Evolutionary conservation across 176 grass and related monocot genomes (phyloP).

Genomic region (Triticum timopheevii): DNA sequence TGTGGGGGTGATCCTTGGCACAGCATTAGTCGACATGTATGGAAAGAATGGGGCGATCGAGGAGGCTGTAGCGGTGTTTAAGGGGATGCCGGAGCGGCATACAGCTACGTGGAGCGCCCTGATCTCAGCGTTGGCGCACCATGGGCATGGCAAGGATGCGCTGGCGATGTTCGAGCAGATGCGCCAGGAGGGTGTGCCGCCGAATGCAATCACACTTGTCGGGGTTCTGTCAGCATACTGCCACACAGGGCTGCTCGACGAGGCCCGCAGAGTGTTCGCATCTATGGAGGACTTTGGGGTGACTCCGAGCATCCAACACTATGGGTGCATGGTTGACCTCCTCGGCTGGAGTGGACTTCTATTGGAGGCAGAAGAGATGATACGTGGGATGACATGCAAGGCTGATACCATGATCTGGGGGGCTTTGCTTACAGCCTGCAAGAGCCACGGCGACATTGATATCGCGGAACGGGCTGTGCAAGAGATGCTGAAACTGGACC

Average conservation of each 20-base stretch:
- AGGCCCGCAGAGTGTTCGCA: not conserved
- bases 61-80: not conserved
- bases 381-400: conserved; percentile 10
- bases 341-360: not conserved
- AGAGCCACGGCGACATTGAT: not conserved
- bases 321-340: conserved; percentile 12
- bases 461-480: not conserved
- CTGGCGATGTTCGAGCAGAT: not conserved
- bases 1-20: conserved; percentile 26
- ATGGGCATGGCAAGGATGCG: not conserved
- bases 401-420: not conserved
- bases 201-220: not conserved
- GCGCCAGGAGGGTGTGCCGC: not conserved
- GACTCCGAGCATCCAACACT: conserved; percentile 1
- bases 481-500: conserved; percentile 13
- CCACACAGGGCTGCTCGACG: not conserved
- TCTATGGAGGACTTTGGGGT: not conserved
- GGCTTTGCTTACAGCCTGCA: conserved; percentile 19
- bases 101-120: not conserved
- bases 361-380: not conserved
- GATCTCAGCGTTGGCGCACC: not conserved
- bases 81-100: not conserved
- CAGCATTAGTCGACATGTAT: conserved; percentile 61
- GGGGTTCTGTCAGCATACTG: not conserved
- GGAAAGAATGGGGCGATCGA: conserved; percentile 43